Evolutionary conservation across 2,329 filamentous ascomycete genomes (phyloP).

Genomic region (Rasamsonia emersonii): DNA sequence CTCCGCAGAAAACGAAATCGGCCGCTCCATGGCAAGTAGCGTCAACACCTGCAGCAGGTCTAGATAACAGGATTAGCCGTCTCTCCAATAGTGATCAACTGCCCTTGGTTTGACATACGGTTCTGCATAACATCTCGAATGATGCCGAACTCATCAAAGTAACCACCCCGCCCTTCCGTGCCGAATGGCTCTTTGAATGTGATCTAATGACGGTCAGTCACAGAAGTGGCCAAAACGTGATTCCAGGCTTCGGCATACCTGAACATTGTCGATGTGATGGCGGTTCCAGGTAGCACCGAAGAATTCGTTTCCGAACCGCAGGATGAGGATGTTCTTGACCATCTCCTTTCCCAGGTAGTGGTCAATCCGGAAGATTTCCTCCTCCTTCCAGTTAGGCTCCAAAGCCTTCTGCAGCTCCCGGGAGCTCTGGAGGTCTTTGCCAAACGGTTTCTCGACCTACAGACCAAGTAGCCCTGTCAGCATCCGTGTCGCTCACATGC

Average conservation of each 20-base stretch:
- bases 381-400: slow-evolving; percentile 96
- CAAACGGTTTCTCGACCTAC: slow-evolving; percentile 97
- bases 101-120: slow-evolving; percentile 43
- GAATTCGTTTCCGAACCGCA: slow-evolving; percentile 98
- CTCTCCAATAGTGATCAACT: neutral
- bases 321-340: slow-evolving; percentile 99
- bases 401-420: slow-evolving; percentile 90
- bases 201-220: slow-evolving; percentile 46
- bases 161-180: slow-evolving; percentile 93
- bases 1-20: slow-evolving; percentile 95
- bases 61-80: slow-evolving; percentile 16
- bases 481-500: neutral
- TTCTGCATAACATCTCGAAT: slow-evolving; percentile 99
- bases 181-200: slow-evolving; percentile 99
- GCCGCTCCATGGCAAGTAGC: slow-evolving; percentile 93
- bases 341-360: slow-evolving; percentile 99
- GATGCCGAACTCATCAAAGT: slow-evolving; percentile 99
- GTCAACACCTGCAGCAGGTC: slow-evolving; percentile 92
- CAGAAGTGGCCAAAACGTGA: neutral
- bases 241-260: slow-evolving; percentile 41
- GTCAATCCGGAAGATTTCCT: slow-evolving; percentile 98
- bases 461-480: slow-evolving; percentile 14
- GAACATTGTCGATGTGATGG: slow-evolving; percentile 98
- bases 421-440: slow-evolving; percentile 91
- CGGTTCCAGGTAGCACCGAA: slow-evolving; percentile 98